These are phyloP conservation scores for Sphaerobolus stellatus DNA, from an alignment of 1,284 basidiomycete species.

Conservation along the genomic window DNA sequence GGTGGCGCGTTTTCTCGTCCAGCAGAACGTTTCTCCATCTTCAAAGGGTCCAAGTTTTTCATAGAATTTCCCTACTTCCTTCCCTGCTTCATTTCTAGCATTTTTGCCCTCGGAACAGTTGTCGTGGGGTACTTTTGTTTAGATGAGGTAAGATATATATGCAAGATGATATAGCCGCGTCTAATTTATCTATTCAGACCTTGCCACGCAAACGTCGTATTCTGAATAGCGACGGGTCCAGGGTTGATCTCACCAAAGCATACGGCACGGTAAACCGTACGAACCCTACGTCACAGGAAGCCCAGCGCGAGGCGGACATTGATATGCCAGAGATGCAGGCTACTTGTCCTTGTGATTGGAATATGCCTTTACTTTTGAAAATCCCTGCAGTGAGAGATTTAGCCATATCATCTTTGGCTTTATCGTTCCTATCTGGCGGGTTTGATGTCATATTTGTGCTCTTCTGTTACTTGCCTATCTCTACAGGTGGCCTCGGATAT, in stretches of 20 bases:
- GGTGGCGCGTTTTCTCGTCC: not conserved
- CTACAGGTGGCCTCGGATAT: conserved; percentile 20
- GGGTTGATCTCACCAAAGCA: conserved; percentile 8
- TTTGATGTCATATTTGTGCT: conserved; percentile 27
- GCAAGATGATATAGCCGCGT: too few relatives aligned
- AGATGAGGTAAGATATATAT: conserved; percentile 15
- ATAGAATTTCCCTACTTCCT: conserved; percentile 13
- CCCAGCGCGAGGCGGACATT: conserved; percentile 18
- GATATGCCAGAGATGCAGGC: not conserved
- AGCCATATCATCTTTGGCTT: conserved; percentile 12
- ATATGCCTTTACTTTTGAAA: conserved; percentile 14
- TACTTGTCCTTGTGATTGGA: not conserved
- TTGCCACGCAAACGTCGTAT: conserved; percentile 19
- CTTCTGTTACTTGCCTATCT: conserved; percentile 23
- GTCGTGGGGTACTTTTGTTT: conserved; percentile 11
- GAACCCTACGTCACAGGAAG: conserved; percentile 15
- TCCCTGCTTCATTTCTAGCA: conserved; percentile 13
- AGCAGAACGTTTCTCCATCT: not conserved
- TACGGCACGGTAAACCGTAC: conserved; percentile 10
- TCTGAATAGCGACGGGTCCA: not conserved
- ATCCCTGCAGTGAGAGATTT: conserved; percentile 12
- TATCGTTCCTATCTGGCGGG: conserved; percentile 22
- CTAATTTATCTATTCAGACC: too few relatives aligned
- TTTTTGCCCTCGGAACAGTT: conserved; percentile 18
- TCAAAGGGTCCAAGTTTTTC: too few relatives aligned